Percentiles rank a stretch among this genome's conserved stretches.
These are phyloP conservation scores for Lichtheimia ramosa DNA, from an alignment of 371 early-diverging fungal genomes.

Conservation along the genomic window DNA sequence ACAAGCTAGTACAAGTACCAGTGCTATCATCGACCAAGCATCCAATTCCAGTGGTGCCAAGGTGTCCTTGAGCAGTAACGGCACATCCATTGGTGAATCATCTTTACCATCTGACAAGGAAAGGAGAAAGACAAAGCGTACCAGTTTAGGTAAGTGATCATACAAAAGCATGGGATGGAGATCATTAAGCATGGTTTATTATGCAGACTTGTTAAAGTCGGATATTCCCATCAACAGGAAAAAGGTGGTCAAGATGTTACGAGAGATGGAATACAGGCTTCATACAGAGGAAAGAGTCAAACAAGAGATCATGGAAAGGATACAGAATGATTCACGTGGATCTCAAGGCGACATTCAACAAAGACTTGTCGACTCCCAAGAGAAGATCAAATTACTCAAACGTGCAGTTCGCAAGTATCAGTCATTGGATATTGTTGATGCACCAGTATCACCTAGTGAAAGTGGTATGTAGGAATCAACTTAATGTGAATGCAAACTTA, in stretches of 20 bases:
- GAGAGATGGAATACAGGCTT: constrained; percentile 81
- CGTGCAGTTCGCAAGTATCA: constrained; percentile 83
- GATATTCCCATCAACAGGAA: constrained; percentile 77
- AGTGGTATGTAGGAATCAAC: no score
- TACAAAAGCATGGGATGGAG: not conserved
- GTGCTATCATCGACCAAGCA: not conserved
- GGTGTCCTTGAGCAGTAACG: not conserved
- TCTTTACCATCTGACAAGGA: not conserved
- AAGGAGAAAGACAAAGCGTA: not conserved
- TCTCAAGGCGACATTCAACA: constrained; percentile 48
- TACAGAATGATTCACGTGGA: constrained; percentile 19
- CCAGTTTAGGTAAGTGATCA: not conserved
- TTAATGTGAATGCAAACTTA: no score
- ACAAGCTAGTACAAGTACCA: constrained; percentile 3
- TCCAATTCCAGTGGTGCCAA: not conserved
- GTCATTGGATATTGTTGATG: constrained; percentile 67
- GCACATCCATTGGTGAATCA: not conserved
- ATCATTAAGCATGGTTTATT: not conserved
- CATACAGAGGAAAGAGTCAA: constrained; percentile 63
- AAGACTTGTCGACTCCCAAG: constrained; percentile 71
- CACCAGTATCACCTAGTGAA: no score
- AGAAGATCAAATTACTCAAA: constrained; percentile 77
- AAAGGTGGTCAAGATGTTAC: constrained; percentile 82
- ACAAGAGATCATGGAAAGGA: constrained; percentile 79
- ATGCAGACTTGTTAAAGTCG: constrained; percentile 67